Evolutionary conservation across 306 rosid genomes (phyloP), one percentile per base, ranked within the genome.

Genomic region (Notholithocarpus densiflorus): DNA sequence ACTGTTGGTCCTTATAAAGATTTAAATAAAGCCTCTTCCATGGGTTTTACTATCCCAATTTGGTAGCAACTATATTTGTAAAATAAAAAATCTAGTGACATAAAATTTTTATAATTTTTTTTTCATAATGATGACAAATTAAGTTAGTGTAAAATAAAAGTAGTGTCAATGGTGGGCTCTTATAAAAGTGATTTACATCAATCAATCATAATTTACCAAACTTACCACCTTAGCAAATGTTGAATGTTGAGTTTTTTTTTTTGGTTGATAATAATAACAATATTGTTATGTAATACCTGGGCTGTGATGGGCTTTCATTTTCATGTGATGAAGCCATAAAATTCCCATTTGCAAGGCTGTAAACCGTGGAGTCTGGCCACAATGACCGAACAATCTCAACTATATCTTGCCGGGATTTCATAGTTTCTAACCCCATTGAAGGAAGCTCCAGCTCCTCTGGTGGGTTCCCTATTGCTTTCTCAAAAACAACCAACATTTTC

Each of bases 391-490:
- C 82, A 65, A 18, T 70, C 17, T 66, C 20, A 1, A 80, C 60
- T 74, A 90, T 85, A 73, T 87, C 83, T 65, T 70, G 66, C 14
- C 82, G 82, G 72, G 77, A 75, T 82, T 80, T 85, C 5, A 88
- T 75, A 64, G 57, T 57, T 34, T 80, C 74, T 54, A 59, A 78
- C 14, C 48, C 82, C 52, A 18, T 17, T 55, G 85, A 78, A 24
- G 91, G 89, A 65, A 85, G 86, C 74, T 75, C 75, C 77, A 90
- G 84, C 78, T 87, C 92, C 75, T 76, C 76, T 1, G 94, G 91
- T 71, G 91, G 89, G 11, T 81, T 88, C 71, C 88, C 92, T 12
- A 59, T 74, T 34, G 77, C 84, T 82, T 85, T 90, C 69, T 81
- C 86, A 62, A 88, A 88, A 79, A 80, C 86, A 3, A 87, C 87